Conservation (phyloP, 164 flowering plant species). For the Kalanchoe fedtschenkoi region DNA sequence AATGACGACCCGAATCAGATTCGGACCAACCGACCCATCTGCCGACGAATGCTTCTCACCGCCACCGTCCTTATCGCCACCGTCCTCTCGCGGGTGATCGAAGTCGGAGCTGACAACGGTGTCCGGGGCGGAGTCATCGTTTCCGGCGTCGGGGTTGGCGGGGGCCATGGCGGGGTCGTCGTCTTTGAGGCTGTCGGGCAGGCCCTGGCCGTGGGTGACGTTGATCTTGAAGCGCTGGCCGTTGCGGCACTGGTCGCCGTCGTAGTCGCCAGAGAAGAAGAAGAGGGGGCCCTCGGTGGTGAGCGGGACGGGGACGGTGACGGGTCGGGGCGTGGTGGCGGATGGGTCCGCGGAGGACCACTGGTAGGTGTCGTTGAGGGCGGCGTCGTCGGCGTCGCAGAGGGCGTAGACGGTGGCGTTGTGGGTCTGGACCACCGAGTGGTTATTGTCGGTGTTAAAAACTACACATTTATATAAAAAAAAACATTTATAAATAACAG, state of each 20-base stretch:
- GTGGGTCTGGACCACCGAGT: slow-evolving; percentile 72
- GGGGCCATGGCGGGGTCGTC: slow-evolving; percentile 39
- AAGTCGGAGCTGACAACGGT: slow-evolving; percentile 55
- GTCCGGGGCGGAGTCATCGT: slow-evolving; percentile 57
- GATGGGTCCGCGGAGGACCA: slow-evolving; percentile 64
- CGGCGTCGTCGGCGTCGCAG: slow-evolving; percentile 47
- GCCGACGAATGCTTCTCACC: neutral
- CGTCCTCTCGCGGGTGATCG: slow-evolving; percentile 36
- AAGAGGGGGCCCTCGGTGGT: slow-evolving; percentile 56
- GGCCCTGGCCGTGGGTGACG: slow-evolving; percentile 70
- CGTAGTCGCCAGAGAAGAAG: slow-evolving; percentile 81
- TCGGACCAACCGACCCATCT: neutral
- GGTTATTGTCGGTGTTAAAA: slow-evolving; percentile 83
- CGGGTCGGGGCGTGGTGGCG: slow-evolving; percentile 21
- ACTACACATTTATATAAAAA: slow-evolving; percentile 32
- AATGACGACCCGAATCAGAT: neutral
- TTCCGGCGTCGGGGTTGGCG: slow-evolving; percentile 22
- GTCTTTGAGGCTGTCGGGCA: slow-evolving; percentile 40
- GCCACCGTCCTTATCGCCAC: slow-evolving; percentile 10
- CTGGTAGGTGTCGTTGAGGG: slow-evolving; percentile 43
- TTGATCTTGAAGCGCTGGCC: slow-evolving; percentile 72
- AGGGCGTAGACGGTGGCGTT: slow-evolving; percentile 59
- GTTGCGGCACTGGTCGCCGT: slow-evolving; percentile 73
- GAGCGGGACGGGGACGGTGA: slow-evolving; percentile 51
- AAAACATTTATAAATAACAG: neutral